Percentiles rank a stretch among this genome's conserved stretches.
phyloP scores from a whole-genome alignment of 2,329 filamentous ascomycete genomes.

The Colletotrichum agaves region DNA sequence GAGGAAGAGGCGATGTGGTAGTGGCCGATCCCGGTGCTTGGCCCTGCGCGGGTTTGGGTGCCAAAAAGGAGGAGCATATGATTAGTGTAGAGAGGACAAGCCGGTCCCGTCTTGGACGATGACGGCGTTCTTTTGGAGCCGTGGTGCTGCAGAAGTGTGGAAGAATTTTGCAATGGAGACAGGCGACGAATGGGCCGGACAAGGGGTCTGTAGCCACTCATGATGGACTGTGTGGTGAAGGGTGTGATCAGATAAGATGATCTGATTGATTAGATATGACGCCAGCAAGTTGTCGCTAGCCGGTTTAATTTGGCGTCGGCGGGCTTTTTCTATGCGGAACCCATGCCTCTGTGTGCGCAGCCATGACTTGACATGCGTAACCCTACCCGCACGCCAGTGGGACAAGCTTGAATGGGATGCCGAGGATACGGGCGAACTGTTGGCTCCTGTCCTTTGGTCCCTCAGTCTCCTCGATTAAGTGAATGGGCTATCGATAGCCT shows the following conservation, averaged over 20 bases:
- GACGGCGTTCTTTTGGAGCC: constrained; percentile 17
- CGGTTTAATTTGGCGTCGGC: constrained; percentile 16
- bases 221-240: constrained; percentile 14
- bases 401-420: neutral
- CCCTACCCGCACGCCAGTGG: constrained; percentile 1
- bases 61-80: constrained; percentile 12
- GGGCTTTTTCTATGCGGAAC: constrained; percentile 12
- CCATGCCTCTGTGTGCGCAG: constrained; percentile 1
- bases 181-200: constrained; percentile 10
- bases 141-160: constrained; percentile 1
- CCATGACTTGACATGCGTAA: constrained; percentile 7
- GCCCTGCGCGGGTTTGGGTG: constrained; percentile 6
- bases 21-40: constrained; percentile 30
- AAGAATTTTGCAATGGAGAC: constrained; percentile 33
- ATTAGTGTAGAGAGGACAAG: neutral
- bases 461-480: neutral
- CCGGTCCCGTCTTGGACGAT: constrained; percentile 3
- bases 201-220: constrained; percentile 26
- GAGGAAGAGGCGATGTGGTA: neutral
- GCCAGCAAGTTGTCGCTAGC: constrained; percentile 29
- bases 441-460: neutral
- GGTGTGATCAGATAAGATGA: constrained; percentile 37
- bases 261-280: constrained; percentile 37
- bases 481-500: neutral
- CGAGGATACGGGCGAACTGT: neutral